These are phyloP conservation scores for Ambrosiella cleistominuta DNA, from an alignment of 2,329 filamentous ascomycete genomes.

Conservation along the genomic window DNA sequence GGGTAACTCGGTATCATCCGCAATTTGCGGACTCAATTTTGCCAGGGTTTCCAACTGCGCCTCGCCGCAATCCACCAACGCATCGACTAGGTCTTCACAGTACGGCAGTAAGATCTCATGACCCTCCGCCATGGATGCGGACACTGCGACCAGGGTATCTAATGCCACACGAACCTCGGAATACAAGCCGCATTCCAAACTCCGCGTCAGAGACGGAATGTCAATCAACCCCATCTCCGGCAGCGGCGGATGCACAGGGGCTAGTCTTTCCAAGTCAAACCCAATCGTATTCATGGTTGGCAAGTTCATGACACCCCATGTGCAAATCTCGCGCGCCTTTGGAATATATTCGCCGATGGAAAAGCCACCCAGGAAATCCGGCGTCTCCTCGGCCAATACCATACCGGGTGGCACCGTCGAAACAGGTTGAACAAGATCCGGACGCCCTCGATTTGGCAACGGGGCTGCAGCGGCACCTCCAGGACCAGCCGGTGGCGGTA, in stretches of 20 bases:
- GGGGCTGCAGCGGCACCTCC: background rate
- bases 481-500: background rate
- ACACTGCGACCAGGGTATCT: constrained; percentile 59
- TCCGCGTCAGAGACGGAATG: constrained; percentile 74
- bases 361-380: constrained; percentile 4
- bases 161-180: constrained; percentile 79
- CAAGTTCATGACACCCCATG: constrained; percentile 57
- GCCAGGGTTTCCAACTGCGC: constrained; percentile 72
- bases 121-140: constrained; percentile 42
- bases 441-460: background rate
- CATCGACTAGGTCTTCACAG: constrained; percentile 79
- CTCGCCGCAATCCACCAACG: constrained; percentile 77
- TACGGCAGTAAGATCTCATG: constrained; percentile 49
- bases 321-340: constrained; percentile 34
- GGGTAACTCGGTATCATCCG: constrained; percentile 65
- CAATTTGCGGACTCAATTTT: constrained; percentile 69
- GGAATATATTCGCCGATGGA: constrained; percentile 33
- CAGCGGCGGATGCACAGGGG: constrained; percentile 57
- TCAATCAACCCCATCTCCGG: constrained; percentile 76
- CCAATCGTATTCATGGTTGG: constrained; percentile 46
- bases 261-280: constrained; percentile 46
- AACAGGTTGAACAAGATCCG: background rate
- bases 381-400: constrained; percentile 13
- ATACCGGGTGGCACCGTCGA: constrained; percentile 19
- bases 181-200: constrained; percentile 76